Evolutionary conservation across 2,329 filamentous ascomycete species (phyloP).

Genomic region (Fusarium tricinctum): DNA sequence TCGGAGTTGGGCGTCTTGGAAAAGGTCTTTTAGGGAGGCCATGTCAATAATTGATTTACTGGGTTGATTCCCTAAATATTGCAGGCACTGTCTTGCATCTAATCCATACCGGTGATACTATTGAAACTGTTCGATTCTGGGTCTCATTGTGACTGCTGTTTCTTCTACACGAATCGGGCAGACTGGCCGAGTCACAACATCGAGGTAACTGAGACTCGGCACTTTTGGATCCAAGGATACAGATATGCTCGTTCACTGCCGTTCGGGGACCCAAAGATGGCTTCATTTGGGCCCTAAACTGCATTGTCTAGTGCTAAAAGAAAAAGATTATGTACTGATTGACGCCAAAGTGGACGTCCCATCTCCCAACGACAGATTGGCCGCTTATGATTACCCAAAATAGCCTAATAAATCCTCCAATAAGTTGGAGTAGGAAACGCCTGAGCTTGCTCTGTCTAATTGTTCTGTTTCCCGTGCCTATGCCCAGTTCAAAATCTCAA

Average conservation of each 20-base stretch:
- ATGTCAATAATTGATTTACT: slow-evolving; percentile 51
- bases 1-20: slow-evolving; percentile 54
- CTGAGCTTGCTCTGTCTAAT: slow-evolving; percentile 7
- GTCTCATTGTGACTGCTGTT: not conserved
- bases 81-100: slow-evolving; percentile 4
- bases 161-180: not conserved
- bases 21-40: slow-evolving; percentile 48
- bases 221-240: not conserved
- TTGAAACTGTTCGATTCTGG: not conserved
- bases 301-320: slow-evolving; percentile 14
- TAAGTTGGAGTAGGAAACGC: not conserved
- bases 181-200: not conserved
- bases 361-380: slow-evolving; percentile 5
- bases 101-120: not conserved
- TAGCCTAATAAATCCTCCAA: slow-evolving; percentile 7
- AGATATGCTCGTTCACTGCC: not conserved
- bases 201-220: not conserved
- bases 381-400: slow-evolving; percentile 5
- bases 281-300: not conserved
- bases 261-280: not conserved
- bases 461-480: slow-evolving; percentile 25
- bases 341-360: slow-evolving; percentile 6
- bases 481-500: slow-evolving; percentile 6
- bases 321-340: slow-evolving; percentile 32
- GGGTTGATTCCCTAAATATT: slow-evolving; percentile 24